phyloP scores from a whole-genome alignment of 371 early-diverging fungal genomes.

The Mortierella sp. region DNA sequence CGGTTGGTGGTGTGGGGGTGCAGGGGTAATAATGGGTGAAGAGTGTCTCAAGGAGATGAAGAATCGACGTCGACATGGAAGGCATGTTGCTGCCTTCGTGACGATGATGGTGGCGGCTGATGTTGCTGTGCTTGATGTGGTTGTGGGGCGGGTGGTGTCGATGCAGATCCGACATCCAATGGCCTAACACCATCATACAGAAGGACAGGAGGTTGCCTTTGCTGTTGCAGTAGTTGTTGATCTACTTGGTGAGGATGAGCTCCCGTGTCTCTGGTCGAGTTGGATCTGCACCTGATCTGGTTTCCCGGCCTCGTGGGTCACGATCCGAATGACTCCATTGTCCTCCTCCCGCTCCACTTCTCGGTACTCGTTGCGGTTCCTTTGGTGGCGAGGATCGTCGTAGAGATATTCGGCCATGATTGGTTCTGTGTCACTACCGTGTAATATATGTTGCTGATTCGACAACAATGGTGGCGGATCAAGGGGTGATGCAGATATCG shows the following conservation, averaged over 20 bases:
- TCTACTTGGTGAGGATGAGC: neutral
- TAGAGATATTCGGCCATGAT: neutral
- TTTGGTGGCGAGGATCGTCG: neutral
- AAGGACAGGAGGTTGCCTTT: neutral
- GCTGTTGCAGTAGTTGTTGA: neutral
- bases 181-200: neutral
- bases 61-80: neutral
- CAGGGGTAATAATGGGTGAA: neutral
- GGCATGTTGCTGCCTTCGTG: neutral
- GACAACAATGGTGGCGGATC: neutral
- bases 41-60: neutral
- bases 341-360: conserved; percentile 37
- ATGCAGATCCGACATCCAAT: neutral
- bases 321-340: conserved; percentile 20
- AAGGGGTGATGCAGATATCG: neutral
- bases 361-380: conserved; percentile 12
- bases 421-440: neutral
- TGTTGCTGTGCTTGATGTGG: neutral
- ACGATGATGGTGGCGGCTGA: neutral
- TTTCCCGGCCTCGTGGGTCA: conserved; percentile 13
- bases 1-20: neutral
- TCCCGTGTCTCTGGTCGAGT: neutral
- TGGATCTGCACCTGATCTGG: conserved; percentile 12
- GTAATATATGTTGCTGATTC: neutral
- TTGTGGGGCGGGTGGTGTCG: neutral